Evolutionary conservation across 225 moss, liverwort and hornwort genomes (phyloP).

Genomic region (Neckera pumila): DNA sequence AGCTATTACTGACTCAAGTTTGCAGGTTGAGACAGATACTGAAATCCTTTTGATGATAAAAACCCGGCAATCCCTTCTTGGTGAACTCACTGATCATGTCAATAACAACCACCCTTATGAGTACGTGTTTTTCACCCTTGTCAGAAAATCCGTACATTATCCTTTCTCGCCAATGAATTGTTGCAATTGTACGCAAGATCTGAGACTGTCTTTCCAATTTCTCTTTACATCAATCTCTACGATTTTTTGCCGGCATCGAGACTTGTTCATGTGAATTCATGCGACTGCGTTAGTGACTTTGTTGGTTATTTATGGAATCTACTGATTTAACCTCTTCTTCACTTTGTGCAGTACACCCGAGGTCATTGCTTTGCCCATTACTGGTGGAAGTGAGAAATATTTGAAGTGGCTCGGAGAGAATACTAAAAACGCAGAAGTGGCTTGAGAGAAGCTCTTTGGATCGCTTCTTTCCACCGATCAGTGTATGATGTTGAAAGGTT

Average conservation of each 20-base stretch:
- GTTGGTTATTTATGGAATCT: neutral
- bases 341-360: conserved; percentile 64
- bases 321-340: neutral
- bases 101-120: conserved; percentile 70
- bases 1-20: neutral
- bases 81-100: conserved; percentile 58
- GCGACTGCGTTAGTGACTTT: neutral
- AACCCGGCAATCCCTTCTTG: conserved; percentile 55
- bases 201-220: neutral
- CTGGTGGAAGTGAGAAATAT: conserved; percentile 76
- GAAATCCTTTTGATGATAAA: conserved; percentile 69
- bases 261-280: neutral
- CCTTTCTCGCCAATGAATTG: neutral
- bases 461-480: neutral
- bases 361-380: conserved; percentile 70
- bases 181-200: neutral
- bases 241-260: neutral
- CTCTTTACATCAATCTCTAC: neutral
- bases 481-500: neutral
- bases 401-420: conserved; percentile 74
- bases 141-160: neutral
- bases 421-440: conserved; percentile 23
- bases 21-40: conserved; percentile 62
- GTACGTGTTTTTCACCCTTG: conserved; percentile 20
- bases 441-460: conserved; percentile 8